phyloP scores from a whole-genome alignment of 768 basidiomycete genomes.

The Pleurotus tuber-regium region DNA sequence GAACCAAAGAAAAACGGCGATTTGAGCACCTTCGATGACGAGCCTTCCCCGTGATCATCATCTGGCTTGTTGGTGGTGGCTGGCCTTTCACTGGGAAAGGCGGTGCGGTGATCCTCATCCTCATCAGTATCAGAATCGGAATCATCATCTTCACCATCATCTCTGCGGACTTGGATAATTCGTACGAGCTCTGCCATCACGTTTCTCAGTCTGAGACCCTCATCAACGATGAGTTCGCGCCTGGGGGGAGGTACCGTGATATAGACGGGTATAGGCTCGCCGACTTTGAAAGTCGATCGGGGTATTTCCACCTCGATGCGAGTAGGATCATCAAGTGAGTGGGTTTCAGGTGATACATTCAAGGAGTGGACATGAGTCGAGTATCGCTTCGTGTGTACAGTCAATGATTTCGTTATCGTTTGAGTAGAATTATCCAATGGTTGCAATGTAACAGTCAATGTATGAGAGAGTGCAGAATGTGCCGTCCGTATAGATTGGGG shows the following conservation, averaged over 20 bases:
- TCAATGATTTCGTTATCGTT: constrained; percentile 51
- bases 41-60: constrained; percentile 23
- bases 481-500: constrained; percentile 82
- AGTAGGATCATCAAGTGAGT: constrained; percentile 59
- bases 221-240: constrained; percentile 62
- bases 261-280: constrained; percentile 78
- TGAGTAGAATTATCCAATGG: constrained; percentile 37
- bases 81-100: constrained; percentile 25
- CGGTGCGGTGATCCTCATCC: too few relatives aligned
- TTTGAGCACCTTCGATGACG: constrained; percentile 37
- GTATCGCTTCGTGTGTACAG: constrained; percentile 74
- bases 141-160: constrained; percentile 38
- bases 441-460: constrained; percentile 65
- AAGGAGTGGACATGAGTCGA: constrained; percentile 59
- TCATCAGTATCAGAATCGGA: constrained; percentile 29
- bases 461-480: constrained; percentile 69
- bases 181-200: constrained; percentile 78
- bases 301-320: constrained; percentile 70
- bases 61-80: constrained; percentile 23
- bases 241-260: constrained; percentile 77
- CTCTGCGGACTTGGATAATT: constrained; percentile 52
- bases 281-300: constrained; percentile 64
- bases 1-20: constrained; percentile 39
- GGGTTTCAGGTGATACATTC: constrained; percentile 58
- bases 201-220: constrained; percentile 75